These are phyloP conservation scores for Chytriomyces sp. DNA, from an alignment of 192 early-diverging fungal species.

Conservation along the genomic window DNA sequence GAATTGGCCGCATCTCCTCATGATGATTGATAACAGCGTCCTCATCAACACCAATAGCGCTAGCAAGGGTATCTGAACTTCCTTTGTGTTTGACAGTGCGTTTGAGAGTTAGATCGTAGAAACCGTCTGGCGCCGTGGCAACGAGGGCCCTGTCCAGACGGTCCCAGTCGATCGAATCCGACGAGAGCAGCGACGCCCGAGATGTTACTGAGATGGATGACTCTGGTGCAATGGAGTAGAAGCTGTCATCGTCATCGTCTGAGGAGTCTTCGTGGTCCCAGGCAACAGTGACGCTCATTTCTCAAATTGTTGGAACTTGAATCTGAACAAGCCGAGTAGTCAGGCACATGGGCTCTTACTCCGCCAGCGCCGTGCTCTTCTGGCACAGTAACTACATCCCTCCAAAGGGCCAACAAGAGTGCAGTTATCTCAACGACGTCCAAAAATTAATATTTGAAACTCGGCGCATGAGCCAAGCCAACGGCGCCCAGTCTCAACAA, in stretches of 20 bases:
- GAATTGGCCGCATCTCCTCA: constrained; percentile 7
- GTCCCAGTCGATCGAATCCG: background rate
- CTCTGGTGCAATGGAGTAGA: constrained; percentile 19
- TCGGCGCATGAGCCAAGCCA: background rate
- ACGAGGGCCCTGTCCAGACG: background rate
- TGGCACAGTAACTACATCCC: background rate
- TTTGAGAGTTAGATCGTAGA: background rate
- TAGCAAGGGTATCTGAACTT: background rate
- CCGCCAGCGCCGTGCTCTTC: background rate
- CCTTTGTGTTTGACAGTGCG: constrained; percentile 10
- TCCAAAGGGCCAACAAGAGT: background rate
- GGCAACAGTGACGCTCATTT: background rate
- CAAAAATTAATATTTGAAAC: background rate
- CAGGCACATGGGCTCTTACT: no score
- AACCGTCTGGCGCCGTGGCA: background rate
- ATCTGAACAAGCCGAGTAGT: no score
- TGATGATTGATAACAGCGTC: constrained; percentile 20
- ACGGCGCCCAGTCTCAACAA: background rate
- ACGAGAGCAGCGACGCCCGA: background rate
- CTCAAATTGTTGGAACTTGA: no score
- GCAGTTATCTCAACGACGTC: background rate
- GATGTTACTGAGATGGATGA: background rate
- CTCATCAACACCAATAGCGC: constrained; percentile 6
- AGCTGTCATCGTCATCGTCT: constrained; percentile 8
- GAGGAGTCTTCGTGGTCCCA: constrained; percentile 14